These are phyloP conservation scores for Osmanthus fragrans DNA, from an alignment of 257 asterid species.

Conservation along the genomic window DNA sequence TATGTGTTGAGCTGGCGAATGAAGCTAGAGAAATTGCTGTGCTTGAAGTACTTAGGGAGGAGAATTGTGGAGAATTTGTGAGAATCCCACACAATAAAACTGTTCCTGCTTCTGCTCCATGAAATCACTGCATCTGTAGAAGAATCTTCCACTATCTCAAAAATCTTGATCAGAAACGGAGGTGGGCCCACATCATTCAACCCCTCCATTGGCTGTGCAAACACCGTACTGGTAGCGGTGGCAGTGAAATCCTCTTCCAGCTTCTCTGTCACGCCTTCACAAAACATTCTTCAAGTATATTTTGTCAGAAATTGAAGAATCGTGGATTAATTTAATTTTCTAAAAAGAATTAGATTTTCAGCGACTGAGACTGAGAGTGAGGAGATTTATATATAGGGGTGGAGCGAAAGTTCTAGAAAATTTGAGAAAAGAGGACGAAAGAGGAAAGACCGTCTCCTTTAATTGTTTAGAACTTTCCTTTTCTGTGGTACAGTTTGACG, in stretches of 20 bases:
- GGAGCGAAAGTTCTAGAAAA: background rate
- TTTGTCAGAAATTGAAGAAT: background rate
- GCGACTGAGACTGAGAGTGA: slow-evolving; percentile 32
- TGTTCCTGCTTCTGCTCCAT: slow-evolving; percentile 73
- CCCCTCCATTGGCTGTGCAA: slow-evolving; percentile 80
- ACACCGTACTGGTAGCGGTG: background rate
- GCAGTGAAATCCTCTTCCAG: slow-evolving; percentile 41
- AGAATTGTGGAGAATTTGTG: slow-evolving; percentile 65
- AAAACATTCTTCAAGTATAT: slow-evolving; percentile 31
- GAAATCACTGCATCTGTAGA: slow-evolving; percentile 77
- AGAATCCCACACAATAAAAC: slow-evolving; percentile 33
- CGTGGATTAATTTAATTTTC: slow-evolving; percentile 20
- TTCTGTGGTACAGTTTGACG: too few relatives aligned
- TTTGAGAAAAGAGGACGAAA: background rate
- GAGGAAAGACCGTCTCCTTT: too few relatives aligned
- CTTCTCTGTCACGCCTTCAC: slow-evolving; percentile 40
- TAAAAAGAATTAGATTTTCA: slow-evolving; percentile 33
- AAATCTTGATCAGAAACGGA: slow-evolving; percentile 77
- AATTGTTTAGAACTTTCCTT: too few relatives aligned
- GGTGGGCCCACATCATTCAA: slow-evolving; percentile 84
- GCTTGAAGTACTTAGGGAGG: slow-evolving; percentile 88
- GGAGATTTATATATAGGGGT: background rate
- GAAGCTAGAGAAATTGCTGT: slow-evolving; percentile 89
- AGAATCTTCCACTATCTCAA: slow-evolving; percentile 91
- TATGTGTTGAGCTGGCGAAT: slow-evolving; percentile 96